Conservation (phyloP, 495 filamentous ascomycete species). For the Cercophora scortea region DNA sequence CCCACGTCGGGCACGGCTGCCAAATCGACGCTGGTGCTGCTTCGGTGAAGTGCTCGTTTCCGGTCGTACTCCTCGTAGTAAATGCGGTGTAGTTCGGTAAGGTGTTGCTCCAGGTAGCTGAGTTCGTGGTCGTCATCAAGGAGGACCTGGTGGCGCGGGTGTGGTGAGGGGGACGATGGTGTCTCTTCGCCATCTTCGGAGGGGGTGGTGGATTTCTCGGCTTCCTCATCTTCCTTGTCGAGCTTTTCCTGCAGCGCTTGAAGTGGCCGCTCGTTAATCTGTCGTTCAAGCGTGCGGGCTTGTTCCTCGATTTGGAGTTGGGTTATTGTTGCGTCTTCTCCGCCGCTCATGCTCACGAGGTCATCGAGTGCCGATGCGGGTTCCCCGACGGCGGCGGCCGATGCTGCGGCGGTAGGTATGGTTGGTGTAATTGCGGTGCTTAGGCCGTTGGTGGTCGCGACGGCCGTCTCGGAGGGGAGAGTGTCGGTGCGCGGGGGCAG, state of each 20-base stretch:
- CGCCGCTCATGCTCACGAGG: slow-evolving; percentile 67
- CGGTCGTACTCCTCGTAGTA: slow-evolving; percentile 76
- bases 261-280: slow-evolving; percentile 80
- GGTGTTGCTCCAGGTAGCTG: slow-evolving; percentile 58
- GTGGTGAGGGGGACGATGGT: slow-evolving; percentile 28
- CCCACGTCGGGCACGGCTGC: slow-evolving; percentile 78
- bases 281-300: slow-evolving; percentile 75
- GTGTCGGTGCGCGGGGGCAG: slow-evolving; percentile 81
- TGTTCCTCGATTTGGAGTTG: slow-evolving; percentile 74
- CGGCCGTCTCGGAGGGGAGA: slow-evolving; percentile 24
- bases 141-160: slow-evolving; percentile 65
- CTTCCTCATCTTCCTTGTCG: slow-evolving; percentile 70
- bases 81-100: slow-evolving; percentile 62
- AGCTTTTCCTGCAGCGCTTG: slow-evolving; percentile 81
- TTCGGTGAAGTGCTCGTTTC: slow-evolving; percentile 2
- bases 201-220: slow-evolving; percentile 40
- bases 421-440: no score
- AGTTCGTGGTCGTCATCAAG: slow-evolving; percentile 82
- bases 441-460: slow-evolving; percentile 1
- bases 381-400: slow-evolving; percentile 8
- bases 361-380: slow-evolving; percentile 59
- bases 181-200: slow-evolving; percentile 24
- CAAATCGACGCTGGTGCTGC: slow-evolving; percentile 43
- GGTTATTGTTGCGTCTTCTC: slow-evolving; percentile 61
- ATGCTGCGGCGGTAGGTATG: slow-evolving; percentile 9